These are phyloP conservation scores for Allantophomopsis lycopodina DNA, from an alignment of 2,329 filamentous ascomycete genomes.

Conservation along the genomic window DNA sequence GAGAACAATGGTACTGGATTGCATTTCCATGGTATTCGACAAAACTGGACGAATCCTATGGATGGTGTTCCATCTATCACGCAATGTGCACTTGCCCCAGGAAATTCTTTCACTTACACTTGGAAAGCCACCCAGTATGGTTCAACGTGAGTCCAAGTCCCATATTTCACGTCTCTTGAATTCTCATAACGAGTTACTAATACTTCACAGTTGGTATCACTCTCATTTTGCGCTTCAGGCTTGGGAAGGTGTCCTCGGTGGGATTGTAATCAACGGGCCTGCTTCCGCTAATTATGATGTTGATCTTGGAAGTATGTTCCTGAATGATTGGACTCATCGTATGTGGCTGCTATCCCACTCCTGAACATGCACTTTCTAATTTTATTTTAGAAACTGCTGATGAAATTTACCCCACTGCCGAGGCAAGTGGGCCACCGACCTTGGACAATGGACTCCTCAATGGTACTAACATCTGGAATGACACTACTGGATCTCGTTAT, in stretches of 20 bases:
- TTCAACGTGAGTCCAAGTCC: slow-evolving; percentile 1
- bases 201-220: slow-evolving; percentile 7
- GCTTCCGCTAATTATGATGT: slow-evolving; percentile 5
- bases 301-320: slow-evolving; percentile 5
- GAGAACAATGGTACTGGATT: slow-evolving; percentile 28
- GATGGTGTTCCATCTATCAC: slow-evolving; percentile 26
- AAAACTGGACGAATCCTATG: slow-evolving; percentile 18
- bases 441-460: slow-evolving; percentile 8
- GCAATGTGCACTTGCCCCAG: slow-evolving; percentile 26
- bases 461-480: slow-evolving; percentile 4
- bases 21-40: slow-evolving; percentile 32
- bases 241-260: slow-evolving; percentile 31
- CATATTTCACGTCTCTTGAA: too few species aligned
- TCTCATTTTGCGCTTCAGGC: slow-evolving; percentile 33
- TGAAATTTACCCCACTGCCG: slow-evolving; percentile 2
- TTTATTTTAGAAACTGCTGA: not conserved
- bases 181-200: too few species aligned
- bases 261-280: not conserved
- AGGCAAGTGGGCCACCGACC: slow-evolving; percentile 3
- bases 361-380: too few species aligned
- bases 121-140: slow-evolving; percentile 24
- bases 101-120: slow-evolving; percentile 21
- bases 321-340: slow-evolving; percentile 7
- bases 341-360: slow-evolving; percentile 12
- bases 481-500: slow-evolving; percentile 5